Evolutionary conservation across 495 filamentous ascomycete genomes (phyloP).

Genomic region (Podospora pseudopauciseta): DNA sequence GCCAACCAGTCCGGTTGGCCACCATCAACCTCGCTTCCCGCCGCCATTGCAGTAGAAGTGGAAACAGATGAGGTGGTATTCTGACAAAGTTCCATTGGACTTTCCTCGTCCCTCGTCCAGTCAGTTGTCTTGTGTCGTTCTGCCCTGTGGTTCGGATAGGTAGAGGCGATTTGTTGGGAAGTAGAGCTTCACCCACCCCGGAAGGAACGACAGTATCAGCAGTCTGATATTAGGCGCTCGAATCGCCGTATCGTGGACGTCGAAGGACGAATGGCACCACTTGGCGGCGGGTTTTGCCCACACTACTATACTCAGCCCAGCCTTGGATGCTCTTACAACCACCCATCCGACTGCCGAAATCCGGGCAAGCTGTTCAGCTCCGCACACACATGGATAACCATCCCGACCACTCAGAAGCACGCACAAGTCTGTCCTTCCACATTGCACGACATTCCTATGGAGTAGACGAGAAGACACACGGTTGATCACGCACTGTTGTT

Average conservation of each 20-base stretch:
- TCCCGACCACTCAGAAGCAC: neutral
- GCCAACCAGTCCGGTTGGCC: neutral
- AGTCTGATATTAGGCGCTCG: slow-evolving; percentile 2
- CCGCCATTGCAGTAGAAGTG: neutral
- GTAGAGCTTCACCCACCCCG: neutral
- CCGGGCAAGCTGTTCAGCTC: slow-evolving; percentile 20
- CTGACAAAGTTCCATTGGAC: slow-evolving; percentile 2
- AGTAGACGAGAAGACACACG: slow-evolving; percentile 4
- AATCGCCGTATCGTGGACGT: neutral
- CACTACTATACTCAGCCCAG: neutral
- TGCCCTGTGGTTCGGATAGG: neutral
- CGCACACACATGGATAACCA: slow-evolving; percentile 4
- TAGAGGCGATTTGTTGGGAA: neutral
- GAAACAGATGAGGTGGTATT: slow-evolving; percentile 9
- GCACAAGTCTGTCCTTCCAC: neutral
- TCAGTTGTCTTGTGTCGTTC: neutral
- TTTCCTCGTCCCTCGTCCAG: neutral
- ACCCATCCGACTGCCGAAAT: slow-evolving; percentile 28
- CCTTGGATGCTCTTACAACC: slow-evolving; percentile 1
- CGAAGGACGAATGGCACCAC: neutral
- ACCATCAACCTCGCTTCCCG: neutral
- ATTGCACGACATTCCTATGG: neutral
- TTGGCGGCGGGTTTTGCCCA: neutral
- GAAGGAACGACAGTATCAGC: neutral
- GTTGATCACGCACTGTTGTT: neutral